phyloP scores from a whole-genome alignment of 495 filamentous ascomycete species.

The Penicillium samsonianum region DNA sequence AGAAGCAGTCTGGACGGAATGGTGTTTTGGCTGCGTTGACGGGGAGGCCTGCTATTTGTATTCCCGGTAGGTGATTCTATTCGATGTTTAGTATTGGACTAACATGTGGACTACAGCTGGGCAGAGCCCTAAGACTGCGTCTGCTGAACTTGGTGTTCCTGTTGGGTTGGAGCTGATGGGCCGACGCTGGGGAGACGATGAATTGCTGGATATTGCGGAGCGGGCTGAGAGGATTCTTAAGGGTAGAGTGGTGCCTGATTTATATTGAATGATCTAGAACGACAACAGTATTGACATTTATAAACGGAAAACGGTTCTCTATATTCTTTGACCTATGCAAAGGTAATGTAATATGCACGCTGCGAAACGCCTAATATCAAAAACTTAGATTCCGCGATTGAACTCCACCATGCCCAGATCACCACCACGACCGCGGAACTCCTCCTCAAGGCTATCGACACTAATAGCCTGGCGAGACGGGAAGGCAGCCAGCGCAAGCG shows the following conservation, averaged over 20 bases:
- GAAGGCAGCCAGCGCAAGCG: constrained; percentile 78
- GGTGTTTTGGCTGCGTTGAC: constrained; percentile 66
- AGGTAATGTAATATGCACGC: constrained; percentile 12
- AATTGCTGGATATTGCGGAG: constrained; percentile 53
- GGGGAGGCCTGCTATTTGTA: constrained; percentile 61
- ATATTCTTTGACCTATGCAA: not conserved
- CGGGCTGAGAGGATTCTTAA: constrained; percentile 41
- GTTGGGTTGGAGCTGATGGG: constrained; percentile 68
- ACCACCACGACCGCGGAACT: constrained; percentile 80
- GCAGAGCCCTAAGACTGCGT: constrained; percentile 41
- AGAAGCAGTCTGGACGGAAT: constrained; percentile 59
- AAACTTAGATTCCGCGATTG: constrained; percentile 77
- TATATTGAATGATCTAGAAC: constrained; percentile 24
- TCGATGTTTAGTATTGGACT: not conserved
- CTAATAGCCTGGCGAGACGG: constrained; percentile 82
- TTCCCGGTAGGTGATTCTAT: constrained; percentile 44
- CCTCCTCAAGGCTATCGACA: constrained; percentile 71
- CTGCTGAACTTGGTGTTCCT: constrained; percentile 58
- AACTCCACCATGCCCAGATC: constrained; percentile 78
- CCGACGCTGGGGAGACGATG: constrained; percentile 51
- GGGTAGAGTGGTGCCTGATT: constrained; percentile 46
- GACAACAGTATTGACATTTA: not conserved
- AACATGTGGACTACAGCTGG: constrained; percentile 32
- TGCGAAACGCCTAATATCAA: constrained; percentile 9
- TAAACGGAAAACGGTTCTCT: constrained; percentile 12